Evolutionary conservation across 768 basidiomycete species (phyloP).

Genomic region (Pleurotus giganteus): DNA sequence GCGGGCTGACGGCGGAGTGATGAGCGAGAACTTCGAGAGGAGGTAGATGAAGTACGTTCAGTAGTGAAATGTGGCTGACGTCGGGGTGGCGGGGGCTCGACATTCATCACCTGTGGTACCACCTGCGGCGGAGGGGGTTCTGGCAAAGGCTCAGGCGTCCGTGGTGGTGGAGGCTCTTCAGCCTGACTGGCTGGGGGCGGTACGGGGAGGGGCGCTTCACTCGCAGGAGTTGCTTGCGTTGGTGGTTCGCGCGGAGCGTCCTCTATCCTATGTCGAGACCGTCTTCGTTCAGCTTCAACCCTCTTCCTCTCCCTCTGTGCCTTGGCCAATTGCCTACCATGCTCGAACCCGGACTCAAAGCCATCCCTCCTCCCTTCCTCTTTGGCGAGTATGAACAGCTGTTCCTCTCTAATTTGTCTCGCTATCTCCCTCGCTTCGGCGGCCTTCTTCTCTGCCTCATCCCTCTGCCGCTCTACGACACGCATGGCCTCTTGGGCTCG

Average conservation of each 20-base stretch:
- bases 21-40: conserved; percentile 4
- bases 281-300: background rate
- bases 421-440: conserved; percentile 4
- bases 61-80: background rate
- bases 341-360: conserved; percentile 8
- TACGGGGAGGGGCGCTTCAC: conserved; percentile 1
- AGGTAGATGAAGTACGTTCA: background rate
- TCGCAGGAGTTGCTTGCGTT: background rate
- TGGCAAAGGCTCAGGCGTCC: background rate
- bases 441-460: conserved; percentile 5
- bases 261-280: background rate
- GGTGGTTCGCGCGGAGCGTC: background rate
- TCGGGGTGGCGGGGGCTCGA: background rate
- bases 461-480: background rate
- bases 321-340: conserved; percentile 3
- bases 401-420: conserved; percentile 4
- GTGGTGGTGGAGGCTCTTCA: background rate
- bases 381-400: conserved; percentile 1
- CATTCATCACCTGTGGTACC: background rate
- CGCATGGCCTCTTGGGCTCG: conserved; percentile 3
- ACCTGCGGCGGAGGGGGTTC: background rate
- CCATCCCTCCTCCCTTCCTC: conserved; percentile 4
- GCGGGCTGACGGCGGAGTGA: conserved; percentile 1
- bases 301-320: background rate
- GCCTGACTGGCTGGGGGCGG: background rate